Evolutionary conservation across 805 yeast genomes (phyloP), one percentile per base, ranked within the genome.

Genomic region (Candida ortonii): DNA sequence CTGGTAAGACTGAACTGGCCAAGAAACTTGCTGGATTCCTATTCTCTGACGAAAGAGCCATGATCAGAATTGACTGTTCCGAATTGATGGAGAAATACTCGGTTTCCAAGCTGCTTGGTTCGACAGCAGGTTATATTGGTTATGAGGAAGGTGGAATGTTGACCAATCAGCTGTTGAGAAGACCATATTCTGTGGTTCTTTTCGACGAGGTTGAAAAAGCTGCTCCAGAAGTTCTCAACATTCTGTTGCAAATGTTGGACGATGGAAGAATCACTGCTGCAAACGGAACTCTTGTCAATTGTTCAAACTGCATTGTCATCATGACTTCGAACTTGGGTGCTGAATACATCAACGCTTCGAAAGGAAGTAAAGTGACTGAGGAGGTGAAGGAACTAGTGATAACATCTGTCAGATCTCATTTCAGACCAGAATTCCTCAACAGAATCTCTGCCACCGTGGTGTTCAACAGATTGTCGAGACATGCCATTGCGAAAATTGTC

Each of bases 161-260:
- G 48, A 93, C 98, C 5, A 95, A 93, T 53, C 95, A 93, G 46
- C 71, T 93, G 37, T 73, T 86, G 42, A 76, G 96, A 55, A 81
- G 83, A 43, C 98, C 98, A 37, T 93, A 93, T 65, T 86, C 97
- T 5, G 98, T 93, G n/a, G 73, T 93, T 25, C 70, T 93, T 43
- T 93, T 93, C 55, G 98, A 93, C 64, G 98, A 93, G 67, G 96
- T 93, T 37, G 98, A 93, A 59, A 93, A 93, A 64, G 98, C 98
- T 12, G 96, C 96, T 6, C 98, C 98, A 1, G 97, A 90, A 59
- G 98, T 93, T 2, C 70, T 90, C 56, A 93, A 96, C 7, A 83
- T 93, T 14, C 70, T 93, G 53, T 71, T 93, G 49, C 98, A 93
- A 63, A 77, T 93, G 66, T 69, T 93, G 42, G 98, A 93, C 55